Evolutionary conservation across 306 rosid genomes (phyloP).

Genomic region (Cucurbita ficifolia): DNA sequence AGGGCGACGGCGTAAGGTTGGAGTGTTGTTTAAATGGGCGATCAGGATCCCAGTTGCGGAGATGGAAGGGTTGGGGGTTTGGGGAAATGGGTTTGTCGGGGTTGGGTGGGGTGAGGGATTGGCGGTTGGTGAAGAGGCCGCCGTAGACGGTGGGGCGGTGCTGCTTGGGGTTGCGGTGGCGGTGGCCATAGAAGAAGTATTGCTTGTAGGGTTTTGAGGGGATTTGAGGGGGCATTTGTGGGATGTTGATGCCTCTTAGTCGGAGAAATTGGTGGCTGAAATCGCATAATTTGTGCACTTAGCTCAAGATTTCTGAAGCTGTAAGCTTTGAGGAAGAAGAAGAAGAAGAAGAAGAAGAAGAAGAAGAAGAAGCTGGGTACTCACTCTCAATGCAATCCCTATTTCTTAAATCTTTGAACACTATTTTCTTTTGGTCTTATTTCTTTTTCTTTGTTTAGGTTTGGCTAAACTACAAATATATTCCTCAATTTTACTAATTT

Average conservation of each 20-base stretch:
- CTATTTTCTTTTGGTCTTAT: no score
- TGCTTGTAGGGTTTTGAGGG: constrained; percentile 26
- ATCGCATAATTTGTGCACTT: neutral
- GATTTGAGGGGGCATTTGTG: constrained; percentile 42
- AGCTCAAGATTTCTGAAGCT: neutral
- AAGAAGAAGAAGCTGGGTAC: no score
- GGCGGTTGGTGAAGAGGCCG: constrained; percentile 55
- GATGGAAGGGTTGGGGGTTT: constrained; percentile 22
- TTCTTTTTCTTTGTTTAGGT: no score
- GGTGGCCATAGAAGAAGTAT: constrained; percentile 62
- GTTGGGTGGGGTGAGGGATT: constrained; percentile 10
- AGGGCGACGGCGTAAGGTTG: neutral
- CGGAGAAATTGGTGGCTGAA: neutral
- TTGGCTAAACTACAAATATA: no score
- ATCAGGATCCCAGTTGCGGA: constrained; percentile 63
- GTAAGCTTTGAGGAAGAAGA: no score
- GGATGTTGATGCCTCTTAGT: neutral
- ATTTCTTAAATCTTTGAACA: no score
- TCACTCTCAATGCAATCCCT: no score
- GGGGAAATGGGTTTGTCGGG: constrained; percentile 13
- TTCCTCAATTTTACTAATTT: no score
- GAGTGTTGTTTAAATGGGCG: constrained; percentile 15
- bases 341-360: no score
- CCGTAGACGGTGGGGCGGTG: constrained; percentile 64
- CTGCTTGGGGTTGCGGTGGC: constrained; percentile 64